These are phyloP conservation scores for Chytriomyces sp. DNA, from an alignment of 192 early-diverging fungal species.

Conservation along the genomic window DNA sequence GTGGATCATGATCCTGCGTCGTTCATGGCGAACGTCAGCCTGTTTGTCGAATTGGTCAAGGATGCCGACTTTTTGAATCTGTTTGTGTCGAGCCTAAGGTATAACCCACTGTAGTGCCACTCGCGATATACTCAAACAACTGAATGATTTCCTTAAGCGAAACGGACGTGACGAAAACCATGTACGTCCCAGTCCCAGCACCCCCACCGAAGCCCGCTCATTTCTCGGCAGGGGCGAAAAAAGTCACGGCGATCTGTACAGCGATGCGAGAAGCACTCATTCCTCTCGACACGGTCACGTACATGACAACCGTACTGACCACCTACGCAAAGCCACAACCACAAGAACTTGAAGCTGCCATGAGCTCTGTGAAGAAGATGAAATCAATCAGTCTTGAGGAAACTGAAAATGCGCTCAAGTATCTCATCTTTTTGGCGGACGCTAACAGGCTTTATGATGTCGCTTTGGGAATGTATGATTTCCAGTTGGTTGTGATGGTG, in stretches of 20 bases:
- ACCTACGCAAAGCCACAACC: constrained; percentile 82
- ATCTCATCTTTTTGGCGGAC: constrained; percentile 90
- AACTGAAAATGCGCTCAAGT: constrained; percentile 87
- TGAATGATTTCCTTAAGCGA: neutral
- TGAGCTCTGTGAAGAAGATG: constrained; percentile 69
- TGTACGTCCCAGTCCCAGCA: constrained; percentile 62
- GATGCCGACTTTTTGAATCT: constrained; percentile 89
- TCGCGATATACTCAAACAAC: neutral
- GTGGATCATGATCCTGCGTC: constrained; percentile 75
- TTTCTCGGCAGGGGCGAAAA: constrained; percentile 39
- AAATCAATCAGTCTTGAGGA: constrained; percentile 61
- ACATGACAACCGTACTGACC: constrained; percentile 83
- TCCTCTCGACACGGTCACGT: constrained; percentile 49
- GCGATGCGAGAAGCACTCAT: constrained; percentile 68
- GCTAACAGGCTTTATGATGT: constrained; percentile 88
- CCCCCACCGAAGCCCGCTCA: neutral
- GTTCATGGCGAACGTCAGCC: constrained; percentile 70
- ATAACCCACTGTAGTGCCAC: constrained; percentile 13
- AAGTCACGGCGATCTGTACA: constrained; percentile 79
- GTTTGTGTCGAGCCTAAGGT: constrained; percentile 78
- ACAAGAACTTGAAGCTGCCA: constrained; percentile 80
- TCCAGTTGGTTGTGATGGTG: constrained; percentile 88
- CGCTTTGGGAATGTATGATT: constrained; percentile 93
- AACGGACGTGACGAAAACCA: constrained; percentile 76
- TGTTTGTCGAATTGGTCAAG: constrained; percentile 78